Percentiles rank a stretch among this genome's conserved stretches.
These are phyloP conservation scores for Xylariaceae sp. DNA, from an alignment of 2,329 filamentous ascomycete species.

Conservation along the genomic window DNA sequence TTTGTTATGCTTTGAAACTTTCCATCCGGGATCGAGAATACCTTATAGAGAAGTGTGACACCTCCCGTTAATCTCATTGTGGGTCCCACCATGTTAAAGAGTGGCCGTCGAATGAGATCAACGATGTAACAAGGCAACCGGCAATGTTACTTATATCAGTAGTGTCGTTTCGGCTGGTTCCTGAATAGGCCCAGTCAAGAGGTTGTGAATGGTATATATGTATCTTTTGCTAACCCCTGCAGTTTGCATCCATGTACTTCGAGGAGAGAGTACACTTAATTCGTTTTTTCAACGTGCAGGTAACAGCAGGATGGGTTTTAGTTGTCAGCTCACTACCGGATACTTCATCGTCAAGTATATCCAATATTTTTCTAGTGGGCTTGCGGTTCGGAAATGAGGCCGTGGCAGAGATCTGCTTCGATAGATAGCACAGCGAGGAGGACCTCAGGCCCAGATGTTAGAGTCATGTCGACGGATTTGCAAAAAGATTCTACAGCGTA, in stretches of 20 bases:
- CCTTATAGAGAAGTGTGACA: constrained; percentile 22
- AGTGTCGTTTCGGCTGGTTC: constrained; percentile 14
- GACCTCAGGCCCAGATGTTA: no score
- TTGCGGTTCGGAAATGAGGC: not conserved
- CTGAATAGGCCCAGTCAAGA: constrained; percentile 15
- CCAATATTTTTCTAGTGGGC: constrained; percentile 2
- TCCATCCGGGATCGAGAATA: not conserved
- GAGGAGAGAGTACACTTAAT: not conserved
- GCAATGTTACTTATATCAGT: constrained; percentile 11
- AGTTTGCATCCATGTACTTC: constrained; percentile 1
- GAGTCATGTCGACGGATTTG: no score
- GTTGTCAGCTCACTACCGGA: not conserved
- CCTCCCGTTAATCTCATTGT: constrained; percentile 16
- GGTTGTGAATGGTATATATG: not conserved
- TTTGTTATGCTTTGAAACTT: not conserved
- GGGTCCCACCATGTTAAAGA: constrained; percentile 14
- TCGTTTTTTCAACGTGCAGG: not conserved
- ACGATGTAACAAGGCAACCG: constrained; percentile 15
- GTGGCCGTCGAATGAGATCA: constrained; percentile 15
- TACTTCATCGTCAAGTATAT: not conserved
- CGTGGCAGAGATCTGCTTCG: not conserved
- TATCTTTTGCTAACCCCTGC: constrained; percentile 10
- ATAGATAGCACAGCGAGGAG: not conserved
- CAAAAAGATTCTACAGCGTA: no score
- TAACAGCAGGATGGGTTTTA: not conserved